Conservation (phyloP, 371 early-diverging fungal species). For the Circinella minor region DNA sequence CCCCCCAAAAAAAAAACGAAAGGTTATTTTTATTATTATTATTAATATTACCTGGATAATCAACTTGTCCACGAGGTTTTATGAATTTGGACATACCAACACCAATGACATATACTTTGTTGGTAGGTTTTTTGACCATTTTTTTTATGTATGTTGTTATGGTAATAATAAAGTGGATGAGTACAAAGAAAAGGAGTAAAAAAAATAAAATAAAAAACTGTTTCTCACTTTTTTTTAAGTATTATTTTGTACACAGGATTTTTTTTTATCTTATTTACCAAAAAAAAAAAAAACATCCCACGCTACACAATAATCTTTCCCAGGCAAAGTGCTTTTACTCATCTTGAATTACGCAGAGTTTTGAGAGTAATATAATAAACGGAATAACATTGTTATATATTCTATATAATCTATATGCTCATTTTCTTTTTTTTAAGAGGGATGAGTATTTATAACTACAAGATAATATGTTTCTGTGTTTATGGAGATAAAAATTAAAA, state of each 20-base stretch:
- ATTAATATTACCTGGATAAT: slow-evolving; percentile 54
- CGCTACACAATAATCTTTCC: slow-evolving; percentile 7
- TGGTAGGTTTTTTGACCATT: slow-evolving; percentile 23
- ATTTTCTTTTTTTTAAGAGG: not conserved
- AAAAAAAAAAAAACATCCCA: not conserved
- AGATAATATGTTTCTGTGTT: too few relatives aligned
- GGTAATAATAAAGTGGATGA: too few relatives aligned
- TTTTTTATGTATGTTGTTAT: not conserved
- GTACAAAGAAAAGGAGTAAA: slow-evolving; percentile 10
- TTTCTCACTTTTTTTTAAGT: not conserved
- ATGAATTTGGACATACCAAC: slow-evolving; percentile 75
- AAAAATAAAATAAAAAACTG: not conserved
- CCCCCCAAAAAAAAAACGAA: too few relatives aligned
- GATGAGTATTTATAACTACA: too few relatives aligned
- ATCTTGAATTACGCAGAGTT: not conserved
- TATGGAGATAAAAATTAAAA: too few relatives aligned
- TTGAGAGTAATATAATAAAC: too few relatives aligned
- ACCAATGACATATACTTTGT: slow-evolving; percentile 57
- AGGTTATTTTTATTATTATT: not conserved
- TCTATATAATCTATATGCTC: too few relatives aligned
- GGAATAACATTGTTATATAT: too few relatives aligned
- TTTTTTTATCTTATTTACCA: too few relatives aligned
- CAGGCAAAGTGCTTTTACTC: slow-evolving; percentile 1
- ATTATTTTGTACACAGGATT: not conserved
- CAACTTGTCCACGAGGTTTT: slow-evolving; percentile 62